Evolutionary conservation across 208 protist species (phyloP).

Genomic region (Porcisia hertigi): DNA sequence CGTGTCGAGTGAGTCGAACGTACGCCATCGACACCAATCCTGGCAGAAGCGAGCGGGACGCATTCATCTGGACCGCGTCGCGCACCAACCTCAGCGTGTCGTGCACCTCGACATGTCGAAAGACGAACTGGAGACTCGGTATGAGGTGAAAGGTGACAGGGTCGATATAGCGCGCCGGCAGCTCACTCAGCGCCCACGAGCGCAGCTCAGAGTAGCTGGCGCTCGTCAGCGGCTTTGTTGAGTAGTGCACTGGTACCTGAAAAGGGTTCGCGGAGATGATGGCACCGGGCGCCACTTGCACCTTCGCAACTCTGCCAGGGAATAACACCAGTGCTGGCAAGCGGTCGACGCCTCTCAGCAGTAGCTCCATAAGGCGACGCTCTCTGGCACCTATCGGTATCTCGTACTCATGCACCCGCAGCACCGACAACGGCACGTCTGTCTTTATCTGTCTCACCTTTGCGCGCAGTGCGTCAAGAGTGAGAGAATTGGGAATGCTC

Average conservation of each 20-base stretch:
- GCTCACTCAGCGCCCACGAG: conserved; percentile 35
- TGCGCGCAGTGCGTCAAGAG: background rate
- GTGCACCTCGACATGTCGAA: conserved; percentile 14
- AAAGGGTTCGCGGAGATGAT: conserved; percentile 9
- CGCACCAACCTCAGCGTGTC: conserved; percentile 17
- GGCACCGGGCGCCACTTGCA: conserved; percentile 16
- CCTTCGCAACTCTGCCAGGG: conserved; percentile 11
- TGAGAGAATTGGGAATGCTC: background rate
- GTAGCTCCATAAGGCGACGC: conserved; percentile 14
- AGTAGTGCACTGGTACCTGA: background rate
- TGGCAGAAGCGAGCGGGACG: conserved; percentile 18
- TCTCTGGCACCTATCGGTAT: conserved; percentile 6
- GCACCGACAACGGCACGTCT: conserved; percentile 13
- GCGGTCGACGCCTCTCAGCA: conserved; percentile 14
- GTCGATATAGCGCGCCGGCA: conserved; percentile 40
- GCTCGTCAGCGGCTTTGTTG: background rate
- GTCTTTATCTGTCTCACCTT: conserved; percentile 12
- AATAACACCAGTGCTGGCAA: conserved; percentile 25
- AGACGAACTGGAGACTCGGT: conserved; percentile 36
- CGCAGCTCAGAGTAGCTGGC: conserved; percentile 32
- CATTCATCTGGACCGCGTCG: background rate
- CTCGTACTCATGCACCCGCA: conserved; percentile 22
- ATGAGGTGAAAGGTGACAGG: conserved; percentile 37
- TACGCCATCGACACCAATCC: conserved; percentile 26
- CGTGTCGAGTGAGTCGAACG: conserved; percentile 34